phyloP scores from a whole-genome alignment of 768 basidiomycete genomes.

The Agrocybe pediades region DNA sequence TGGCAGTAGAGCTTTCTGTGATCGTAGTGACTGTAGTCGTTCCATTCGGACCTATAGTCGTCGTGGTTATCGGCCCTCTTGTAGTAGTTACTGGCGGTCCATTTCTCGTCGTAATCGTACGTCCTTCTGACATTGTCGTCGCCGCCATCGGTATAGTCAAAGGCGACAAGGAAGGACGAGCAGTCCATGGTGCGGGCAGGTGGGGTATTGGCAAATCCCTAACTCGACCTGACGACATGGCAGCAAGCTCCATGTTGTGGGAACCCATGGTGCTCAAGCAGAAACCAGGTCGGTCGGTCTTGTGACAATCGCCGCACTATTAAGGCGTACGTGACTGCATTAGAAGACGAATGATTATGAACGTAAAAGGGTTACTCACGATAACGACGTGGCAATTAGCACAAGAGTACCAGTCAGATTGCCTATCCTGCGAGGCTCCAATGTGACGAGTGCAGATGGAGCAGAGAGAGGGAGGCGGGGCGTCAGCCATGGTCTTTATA shows the following conservation, averaged over 20 bases:
- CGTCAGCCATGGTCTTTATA: not conserved
- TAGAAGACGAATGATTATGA: not conserved
- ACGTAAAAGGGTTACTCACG: slow-evolving; percentile 26
- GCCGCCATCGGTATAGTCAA: not conserved
- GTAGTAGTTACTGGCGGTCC: too few relatives aligned
- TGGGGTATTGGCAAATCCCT: slow-evolving; percentile 18
- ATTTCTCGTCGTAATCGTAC: too few relatives aligned
- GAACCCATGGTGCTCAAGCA: slow-evolving; percentile 30
- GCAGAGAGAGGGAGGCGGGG: slow-evolving; percentile 28
- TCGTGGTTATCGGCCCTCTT: too few relatives aligned
- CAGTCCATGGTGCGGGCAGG: slow-evolving; percentile 22
- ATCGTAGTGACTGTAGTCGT: too few relatives aligned
- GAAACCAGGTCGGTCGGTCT: slow-evolving; percentile 17
- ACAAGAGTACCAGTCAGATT: slow-evolving; percentile 36
- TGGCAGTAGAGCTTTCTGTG: too few relatives aligned
- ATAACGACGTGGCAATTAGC: slow-evolving; percentile 35
- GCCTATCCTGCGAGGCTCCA: slow-evolving; percentile 11
- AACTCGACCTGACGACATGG: not conserved
- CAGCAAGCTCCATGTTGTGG: slow-evolving; percentile 27
- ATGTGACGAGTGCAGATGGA: slow-evolving; percentile 33
- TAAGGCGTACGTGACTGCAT: not conserved
- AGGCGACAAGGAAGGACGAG: slow-evolving; percentile 1
- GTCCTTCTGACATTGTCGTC: not conserved
- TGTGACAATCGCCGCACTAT: slow-evolving; percentile 37
- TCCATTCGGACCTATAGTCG: too few relatives aligned